phyloP scores from a whole-genome alignment of 352 stramenopile species.

The Pythium sp. region DNA sequence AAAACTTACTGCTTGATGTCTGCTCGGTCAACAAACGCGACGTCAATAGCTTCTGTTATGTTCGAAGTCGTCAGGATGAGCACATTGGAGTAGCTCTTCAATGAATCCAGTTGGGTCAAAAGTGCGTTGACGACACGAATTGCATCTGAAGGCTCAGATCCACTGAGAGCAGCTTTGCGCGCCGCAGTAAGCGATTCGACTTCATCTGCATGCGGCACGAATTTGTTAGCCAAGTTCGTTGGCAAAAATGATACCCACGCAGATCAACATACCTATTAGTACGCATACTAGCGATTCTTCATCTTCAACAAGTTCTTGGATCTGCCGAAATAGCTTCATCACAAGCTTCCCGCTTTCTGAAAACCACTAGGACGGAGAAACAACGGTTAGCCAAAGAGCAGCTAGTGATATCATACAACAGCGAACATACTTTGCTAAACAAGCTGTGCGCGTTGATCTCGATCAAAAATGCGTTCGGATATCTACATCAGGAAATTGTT shows the following conservation, averaged over 20 bases:
- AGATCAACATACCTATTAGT: slow-evolving; percentile 67
- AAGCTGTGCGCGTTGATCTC: slow-evolving; percentile 93
- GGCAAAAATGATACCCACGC: not conserved
- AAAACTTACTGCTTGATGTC: slow-evolving; percentile 89
- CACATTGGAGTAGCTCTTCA: slow-evolving; percentile 87
- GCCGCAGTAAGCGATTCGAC: slow-evolving; percentile 90
- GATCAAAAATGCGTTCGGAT: slow-evolving; percentile 68
- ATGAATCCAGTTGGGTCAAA: slow-evolving; percentile 85
- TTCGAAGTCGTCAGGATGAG: slow-evolving; percentile 93
- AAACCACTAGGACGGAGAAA: slow-evolving; percentile 78
- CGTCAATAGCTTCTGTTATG: slow-evolving; percentile 89
- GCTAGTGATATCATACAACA: not conserved
- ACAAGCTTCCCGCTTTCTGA: slow-evolving; percentile 93
- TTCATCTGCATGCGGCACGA: slow-evolving; percentile 58
- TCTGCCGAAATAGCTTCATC: slow-evolving; percentile 89
- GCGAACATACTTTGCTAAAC: slow-evolving; percentile 72
- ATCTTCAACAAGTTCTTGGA: slow-evolving; percentile 89
- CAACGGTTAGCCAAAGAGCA: not conserved
- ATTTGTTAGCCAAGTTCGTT: not conserved
- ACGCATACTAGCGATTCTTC: slow-evolving; percentile 88
- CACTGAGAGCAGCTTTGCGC: slow-evolving; percentile 60
- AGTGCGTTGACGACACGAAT: slow-evolving; percentile 92
- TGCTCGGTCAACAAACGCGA: slow-evolving; percentile 91
- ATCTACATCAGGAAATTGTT: slow-evolving; percentile 25
- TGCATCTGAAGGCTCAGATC: slow-evolving; percentile 88